Base-by-base conservation (phyloP, 176 grass and related monocot species). In the Triticum turgidum region DNA sequence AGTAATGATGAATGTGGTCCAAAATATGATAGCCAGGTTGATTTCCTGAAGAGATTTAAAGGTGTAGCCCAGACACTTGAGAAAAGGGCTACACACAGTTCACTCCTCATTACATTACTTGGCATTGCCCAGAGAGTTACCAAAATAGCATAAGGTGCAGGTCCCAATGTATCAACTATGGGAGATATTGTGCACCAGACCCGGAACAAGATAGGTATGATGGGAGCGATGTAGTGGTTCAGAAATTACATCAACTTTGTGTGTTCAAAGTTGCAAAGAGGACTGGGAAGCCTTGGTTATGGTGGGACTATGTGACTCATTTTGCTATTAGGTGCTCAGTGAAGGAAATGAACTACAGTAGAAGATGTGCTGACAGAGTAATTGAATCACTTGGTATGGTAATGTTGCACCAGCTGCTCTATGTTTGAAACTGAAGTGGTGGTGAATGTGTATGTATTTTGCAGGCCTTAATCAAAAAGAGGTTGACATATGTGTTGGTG, bases 281-380 rank as follows among this genome's bases (percentile, higher is more conserved):
- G 63, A 90, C 84, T 47, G 69, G 76, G 25, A 97, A 97, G 32
- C 88, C 94, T 59, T 97, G 92, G 94, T 71, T 97, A 33, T 97
- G 94, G 94, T 97, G 94, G 94, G 94, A 97, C 79, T 97, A 97
- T 80, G 90, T 94, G 62, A 97, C 92, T 17, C 88, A 97, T 76
- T 97, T 97, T 64, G 83, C 84, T 9, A 94, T 97, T 66, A 66
- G 86, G 33, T 97, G 94, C 68, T 86, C 94, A 62, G 94, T 94
- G 94, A 97, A 94, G 72, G 88, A 90, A 65, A 97, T 94, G 75
- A 97, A 94, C 27, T 94, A 94, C 78, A 97, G 84, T 11, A 89
- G 82, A 64, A 88, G 92, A 86, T 97, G 94, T 73, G 94, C 90
- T 37, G 84, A 91, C 64, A 25, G 86, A 61, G 92, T 97, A 56